phyloP scores from a whole-genome alignment of 768 basidiomycete species.

The Agaricus bisporus region DNA sequence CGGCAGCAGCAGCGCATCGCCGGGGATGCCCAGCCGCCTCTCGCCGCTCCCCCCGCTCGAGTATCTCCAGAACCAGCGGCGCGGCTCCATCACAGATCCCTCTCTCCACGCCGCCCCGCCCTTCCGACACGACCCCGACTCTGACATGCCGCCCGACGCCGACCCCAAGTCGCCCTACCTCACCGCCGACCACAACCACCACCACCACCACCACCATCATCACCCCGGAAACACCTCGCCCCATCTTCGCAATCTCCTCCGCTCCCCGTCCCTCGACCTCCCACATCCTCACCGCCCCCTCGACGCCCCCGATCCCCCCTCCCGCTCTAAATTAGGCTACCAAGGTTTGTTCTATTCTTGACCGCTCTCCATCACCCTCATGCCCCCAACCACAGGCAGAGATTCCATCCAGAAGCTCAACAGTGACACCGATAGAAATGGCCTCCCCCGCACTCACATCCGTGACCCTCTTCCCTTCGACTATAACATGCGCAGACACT shows the following conservation, averaged over 20 bases:
- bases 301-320: slow-evolving; percentile 19
- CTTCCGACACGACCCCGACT: slow-evolving; percentile 17
- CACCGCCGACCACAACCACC: slow-evolving; percentile 53
- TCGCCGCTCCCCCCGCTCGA: slow-evolving; percentile 70
- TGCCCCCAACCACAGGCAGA: slow-evolving; percentile 8
- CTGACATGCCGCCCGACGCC: slow-evolving; percentile 40
- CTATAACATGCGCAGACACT: slow-evolving; percentile 67
- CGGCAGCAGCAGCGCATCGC: neutral
- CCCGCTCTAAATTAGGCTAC: slow-evolving; percentile 15
- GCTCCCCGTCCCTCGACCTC: slow-evolving; percentile 48
- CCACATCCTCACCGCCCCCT: slow-evolving; percentile 3
- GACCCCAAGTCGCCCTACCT: slow-evolving; percentile 54
- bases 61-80: slow-evolving; percentile 73
- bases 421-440: slow-evolving; percentile 6
- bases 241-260: slow-evolving; percentile 54
- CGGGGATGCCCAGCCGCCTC: slow-evolving; percentile 21
- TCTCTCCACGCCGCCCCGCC: slow-evolving; percentile 54
- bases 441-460: slow-evolving; percentile 16
- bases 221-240: slow-evolving; percentile 26
- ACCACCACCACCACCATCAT: slow-evolving; percentile 25
- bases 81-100: slow-evolving; percentile 81
- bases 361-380: slow-evolving; percentile 4
- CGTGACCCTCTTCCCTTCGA: slow-evolving; percentile 52
- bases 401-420: slow-evolving; percentile 13
- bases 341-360: slow-evolving; percentile 18